These are phyloP conservation scores for Globisporangium cystogenes DNA, from an alignment of 352 stramenopile species.

Conservation along the genomic window DNA sequence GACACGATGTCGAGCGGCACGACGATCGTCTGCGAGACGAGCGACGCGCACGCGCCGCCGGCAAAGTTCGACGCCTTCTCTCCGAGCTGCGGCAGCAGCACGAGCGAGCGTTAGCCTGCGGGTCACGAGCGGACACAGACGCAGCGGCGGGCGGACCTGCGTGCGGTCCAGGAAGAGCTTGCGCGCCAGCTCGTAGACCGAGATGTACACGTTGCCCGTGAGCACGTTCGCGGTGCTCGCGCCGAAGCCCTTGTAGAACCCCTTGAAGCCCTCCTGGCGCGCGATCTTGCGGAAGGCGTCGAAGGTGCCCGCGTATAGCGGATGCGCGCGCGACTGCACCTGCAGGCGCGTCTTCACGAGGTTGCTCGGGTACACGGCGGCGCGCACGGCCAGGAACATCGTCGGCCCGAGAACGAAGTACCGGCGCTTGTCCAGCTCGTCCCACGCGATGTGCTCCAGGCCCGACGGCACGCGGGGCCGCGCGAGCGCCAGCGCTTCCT, in stretches of 20 bases:
- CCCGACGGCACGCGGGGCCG: conserved; percentile 10
- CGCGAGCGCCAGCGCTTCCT: background rate
- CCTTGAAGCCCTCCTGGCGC: conserved; percentile 62
- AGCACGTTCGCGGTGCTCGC: conserved; percentile 81
- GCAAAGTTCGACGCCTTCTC: conserved; percentile 77
- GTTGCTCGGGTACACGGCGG: conserved; percentile 83
- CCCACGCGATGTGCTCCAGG: conserved; percentile 84
- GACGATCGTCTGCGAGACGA: conserved; percentile 83
- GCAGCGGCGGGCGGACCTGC: no score
- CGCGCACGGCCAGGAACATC: conserved; percentile 78
- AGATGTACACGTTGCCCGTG: conserved; percentile 89
- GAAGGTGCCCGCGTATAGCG: conserved; percentile 74
- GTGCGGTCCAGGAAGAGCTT: conserved; percentile 61
- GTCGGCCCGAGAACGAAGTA: conserved; percentile 83
- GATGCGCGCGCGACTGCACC: conserved; percentile 65
- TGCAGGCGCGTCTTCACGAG: conserved; percentile 87
- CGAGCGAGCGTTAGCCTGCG: no score
- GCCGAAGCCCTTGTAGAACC: conserved; percentile 87
- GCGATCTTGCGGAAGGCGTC: conserved; percentile 85
- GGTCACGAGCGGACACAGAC: no score
- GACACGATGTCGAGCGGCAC: conserved; percentile 87
- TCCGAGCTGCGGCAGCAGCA: conserved; percentile 17
- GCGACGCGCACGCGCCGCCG: conserved; percentile 64
- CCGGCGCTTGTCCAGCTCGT: conserved; percentile 85
- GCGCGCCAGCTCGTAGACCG: conserved; percentile 79